phyloP scores from a whole-genome alignment of 2,329 filamentous ascomycete genomes.

The Huntiella decipiens region DNA sequence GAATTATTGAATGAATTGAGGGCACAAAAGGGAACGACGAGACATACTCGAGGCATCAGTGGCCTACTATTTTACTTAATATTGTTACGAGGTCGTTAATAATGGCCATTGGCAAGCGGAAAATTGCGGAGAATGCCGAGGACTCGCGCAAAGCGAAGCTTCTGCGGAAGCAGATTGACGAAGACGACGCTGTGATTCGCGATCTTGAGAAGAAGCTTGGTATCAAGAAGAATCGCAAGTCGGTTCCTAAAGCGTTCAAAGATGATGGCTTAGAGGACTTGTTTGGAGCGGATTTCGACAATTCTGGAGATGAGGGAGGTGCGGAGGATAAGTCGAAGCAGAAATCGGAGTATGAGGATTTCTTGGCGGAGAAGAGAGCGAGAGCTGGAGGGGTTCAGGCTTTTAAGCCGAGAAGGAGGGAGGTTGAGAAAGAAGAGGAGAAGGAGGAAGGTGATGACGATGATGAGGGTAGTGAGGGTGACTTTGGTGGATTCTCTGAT shows the following conservation, averaged over 20 bases:
- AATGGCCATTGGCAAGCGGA: conserved; percentile 7
- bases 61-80: background rate
- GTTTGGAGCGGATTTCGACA: conserved; percentile 45
- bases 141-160: conserved; percentile 8
- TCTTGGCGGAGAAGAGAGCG: conserved; percentile 26
- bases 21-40: background rate
- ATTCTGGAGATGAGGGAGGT: conserved; percentile 23
- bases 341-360: conserved; percentile 38
- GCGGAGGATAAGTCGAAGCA: conserved; percentile 42
- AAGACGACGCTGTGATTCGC: conserved; percentile 79
- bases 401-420: background rate
- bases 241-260: conserved; percentile 49
- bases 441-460: background rate
- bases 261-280: conserved; percentile 73
- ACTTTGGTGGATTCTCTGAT: background rate
- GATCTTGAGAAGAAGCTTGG: conserved; percentile 76
- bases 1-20: background rate
- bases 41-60: background rate
- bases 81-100: background rate
- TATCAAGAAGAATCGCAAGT: conserved; percentile 56
- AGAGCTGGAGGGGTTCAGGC: background rate
- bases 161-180: conserved; percentile 44
- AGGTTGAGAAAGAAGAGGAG: background rate
- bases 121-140: background rate
- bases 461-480: background rate